Evolutionary conservation across 352 stramenopile genomes (phyloP), one percentile per base, ranked within the genome.

Genomic region (Phytophthora meadii): DNA sequence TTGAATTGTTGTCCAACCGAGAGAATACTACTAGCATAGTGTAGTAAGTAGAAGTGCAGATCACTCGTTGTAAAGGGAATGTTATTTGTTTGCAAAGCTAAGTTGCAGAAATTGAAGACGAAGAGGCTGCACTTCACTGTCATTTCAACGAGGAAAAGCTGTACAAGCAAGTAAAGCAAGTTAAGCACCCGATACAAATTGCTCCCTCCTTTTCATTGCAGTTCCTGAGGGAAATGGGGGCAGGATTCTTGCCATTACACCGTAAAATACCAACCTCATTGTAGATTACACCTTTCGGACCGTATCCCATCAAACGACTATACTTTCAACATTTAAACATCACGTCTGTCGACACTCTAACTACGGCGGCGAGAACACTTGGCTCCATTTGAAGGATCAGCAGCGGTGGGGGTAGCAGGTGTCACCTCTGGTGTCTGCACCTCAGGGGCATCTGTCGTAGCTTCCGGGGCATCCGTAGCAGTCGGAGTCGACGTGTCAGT

Each of bases 351-450:
- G 8, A 36, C 30, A 34, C 14, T 32, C 25, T 66, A 62, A 75
- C 17, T 62, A 34, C 70, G 69, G 6, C 69, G 66, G 32, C 70
- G 66, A 27, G 41, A 50, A 40, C 66, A 73, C 54, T 67, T 78
- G 46, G 54, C 70, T 32, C 65, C 68, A 59, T 17, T 28, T 27
- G 32, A 56, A 36, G 55, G 45, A 9, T 69, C 47, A 1, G 65
- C 58, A 45, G 54, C 51, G 9, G 60, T 61, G 17, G 65, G 54
- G 12, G 65, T 51, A 6, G 32, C 52, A 5, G 55, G 61, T 5
- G 56, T 61, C 27, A 42, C 58, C 22, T 49, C 51, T 6, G 69
- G 64, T 6, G 54, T 65, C 19, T 54, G 34, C 15, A 42, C 41
- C 22, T 68, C 65, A 5, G 65, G 40, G n/a, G 59, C 55, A 27